phyloP scores from a whole-genome alignment of 257 asterid species.

The Catharanthus roseus region DNA sequence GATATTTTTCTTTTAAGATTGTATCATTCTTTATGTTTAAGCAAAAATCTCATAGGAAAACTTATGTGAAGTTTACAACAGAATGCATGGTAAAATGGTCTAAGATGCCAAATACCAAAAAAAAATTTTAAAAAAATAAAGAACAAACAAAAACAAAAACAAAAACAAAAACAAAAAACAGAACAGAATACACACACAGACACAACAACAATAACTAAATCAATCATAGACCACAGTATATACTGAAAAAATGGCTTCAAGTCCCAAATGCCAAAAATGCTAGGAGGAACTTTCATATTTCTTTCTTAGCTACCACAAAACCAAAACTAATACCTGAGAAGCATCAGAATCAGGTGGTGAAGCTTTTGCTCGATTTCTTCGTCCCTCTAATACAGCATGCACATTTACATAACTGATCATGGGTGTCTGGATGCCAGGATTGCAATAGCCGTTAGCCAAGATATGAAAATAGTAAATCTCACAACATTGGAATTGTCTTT shows the following conservation, averaged over 20 bases:
- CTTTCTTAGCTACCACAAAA: not conserved
- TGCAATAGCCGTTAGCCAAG: conserved; percentile 11
- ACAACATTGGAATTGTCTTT: not conserved
- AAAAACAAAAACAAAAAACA: too few species aligned
- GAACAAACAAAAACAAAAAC: too few species aligned
- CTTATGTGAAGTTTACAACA: not conserved
- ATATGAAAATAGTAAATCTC: not conserved
- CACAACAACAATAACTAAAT: not conserved
- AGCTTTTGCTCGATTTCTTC: conserved; percentile 87
- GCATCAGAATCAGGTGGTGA: conserved; percentile 75
- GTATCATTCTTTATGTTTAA: not conserved
- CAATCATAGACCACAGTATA: not conserved
- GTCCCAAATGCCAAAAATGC: not conserved
- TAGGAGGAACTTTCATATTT: not conserved
- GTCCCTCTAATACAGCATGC: conserved; percentile 88
- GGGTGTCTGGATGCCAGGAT: conserved; percentile 56
- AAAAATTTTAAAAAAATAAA: too few species aligned
- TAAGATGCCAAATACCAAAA: too few species aligned
- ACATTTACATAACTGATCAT: conserved; percentile 94
- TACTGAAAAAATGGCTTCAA: not conserved
- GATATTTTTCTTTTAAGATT: not conserved
- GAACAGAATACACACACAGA: not conserved
- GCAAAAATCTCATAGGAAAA: not conserved
- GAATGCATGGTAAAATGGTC: not conserved
- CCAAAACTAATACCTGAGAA: conserved; percentile 60